Conservation (phyloP, 2,329 filamentous ascomycete genomes). For the Stemphylium lycopersici region DNA sequence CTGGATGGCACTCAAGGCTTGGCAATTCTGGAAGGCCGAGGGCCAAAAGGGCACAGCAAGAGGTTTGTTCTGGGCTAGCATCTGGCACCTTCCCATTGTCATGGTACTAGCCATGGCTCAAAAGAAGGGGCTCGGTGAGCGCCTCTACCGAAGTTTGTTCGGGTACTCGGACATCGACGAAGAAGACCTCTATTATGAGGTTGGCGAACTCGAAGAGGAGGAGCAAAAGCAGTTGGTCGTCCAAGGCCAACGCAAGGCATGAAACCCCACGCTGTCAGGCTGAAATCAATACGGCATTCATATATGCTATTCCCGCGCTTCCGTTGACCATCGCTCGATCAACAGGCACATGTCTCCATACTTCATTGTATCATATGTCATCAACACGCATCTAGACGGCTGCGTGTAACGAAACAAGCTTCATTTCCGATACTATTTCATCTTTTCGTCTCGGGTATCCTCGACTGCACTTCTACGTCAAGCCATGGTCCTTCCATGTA, state of each 20-base stretch:
- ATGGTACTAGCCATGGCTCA: slow-evolving; percentile 89
- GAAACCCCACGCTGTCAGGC: slow-evolving; percentile 1
- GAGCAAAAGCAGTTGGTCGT: slow-evolving; percentile 21
- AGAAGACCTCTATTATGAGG: slow-evolving; percentile 44
- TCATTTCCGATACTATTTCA: slow-evolving; percentile 1
- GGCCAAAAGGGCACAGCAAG: slow-evolving; percentile 82
- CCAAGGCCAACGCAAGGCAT: slow-evolving; percentile 13
- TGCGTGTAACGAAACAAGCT: slow-evolving; percentile 17
- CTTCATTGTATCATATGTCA: slow-evolving; percentile 35
- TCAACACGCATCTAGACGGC: slow-evolving; percentile 28
- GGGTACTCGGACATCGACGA: slow-evolving; percentile 41
- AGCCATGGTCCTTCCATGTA: not conserved
- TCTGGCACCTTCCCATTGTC: slow-evolving; percentile 91
- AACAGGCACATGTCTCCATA: slow-evolving; percentile 25
- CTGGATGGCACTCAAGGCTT: slow-evolving; percentile 83
- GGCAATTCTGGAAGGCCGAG: slow-evolving; percentile 78
- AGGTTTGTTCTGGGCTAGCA: slow-evolving; percentile 93
- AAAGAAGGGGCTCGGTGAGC: slow-evolving; percentile 74
- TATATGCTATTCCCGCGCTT: not conserved
- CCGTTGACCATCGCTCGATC: slow-evolving; percentile 3
- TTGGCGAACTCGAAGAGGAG: slow-evolving; percentile 32
- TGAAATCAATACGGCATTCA: not conserved
- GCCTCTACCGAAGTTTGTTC: slow-evolving; percentile 40
- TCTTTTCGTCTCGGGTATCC: not conserved
- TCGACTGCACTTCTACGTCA: not conserved